Conservation (phyloP, 2,329 filamentous ascomycete genomes). For the Cryphonectria carpinicola region DNA sequence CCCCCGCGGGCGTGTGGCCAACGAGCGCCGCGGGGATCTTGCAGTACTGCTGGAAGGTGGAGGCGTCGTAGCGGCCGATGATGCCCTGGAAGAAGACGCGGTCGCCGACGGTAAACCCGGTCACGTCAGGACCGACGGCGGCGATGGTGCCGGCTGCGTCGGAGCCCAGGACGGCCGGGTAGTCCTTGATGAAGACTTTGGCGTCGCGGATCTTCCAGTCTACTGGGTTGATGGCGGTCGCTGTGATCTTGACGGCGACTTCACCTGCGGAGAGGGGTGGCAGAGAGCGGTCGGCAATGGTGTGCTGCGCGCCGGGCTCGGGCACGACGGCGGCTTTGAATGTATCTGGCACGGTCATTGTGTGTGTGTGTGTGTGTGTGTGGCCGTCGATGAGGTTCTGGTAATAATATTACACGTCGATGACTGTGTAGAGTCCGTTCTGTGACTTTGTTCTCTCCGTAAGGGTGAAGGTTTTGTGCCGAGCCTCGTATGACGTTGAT, state of each 20-base stretch:
- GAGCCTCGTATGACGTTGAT: not conserved
- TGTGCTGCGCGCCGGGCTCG: conserved; percentile 24
- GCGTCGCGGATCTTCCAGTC: conserved; percentile 42
- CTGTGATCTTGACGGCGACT: conserved; percentile 32
- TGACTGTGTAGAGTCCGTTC: not conserved
- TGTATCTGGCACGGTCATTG: conserved; percentile 22
- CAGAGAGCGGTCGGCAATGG: conserved; percentile 25
- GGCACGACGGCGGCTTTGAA: conserved; percentile 28
- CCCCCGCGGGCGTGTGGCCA: conserved; percentile 37
- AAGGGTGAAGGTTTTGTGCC: not conserved
- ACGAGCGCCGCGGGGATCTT: conserved; percentile 40
- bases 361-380: not conserved
- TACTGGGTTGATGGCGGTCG: conserved; percentile 41
- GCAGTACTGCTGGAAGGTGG: conserved; percentile 44
- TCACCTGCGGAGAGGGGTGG: conserved; percentile 30
- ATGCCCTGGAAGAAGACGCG: conserved; percentile 45
- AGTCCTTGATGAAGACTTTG: conserved; percentile 33
- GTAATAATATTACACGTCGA: not conserved
- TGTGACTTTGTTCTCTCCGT: not conserved
- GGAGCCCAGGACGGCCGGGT: conserved; percentile 40
- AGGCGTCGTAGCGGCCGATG: conserved; percentile 35
- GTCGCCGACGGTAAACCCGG: conserved; percentile 39
- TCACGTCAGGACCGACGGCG: conserved; percentile 36
- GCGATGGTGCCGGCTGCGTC: conserved; percentile 42
- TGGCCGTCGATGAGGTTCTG: not conserved